These are phyloP conservation scores for Pistacia atlantica DNA, from an alignment of 345 rosid genomes.

Conservation along the genomic window DNA sequence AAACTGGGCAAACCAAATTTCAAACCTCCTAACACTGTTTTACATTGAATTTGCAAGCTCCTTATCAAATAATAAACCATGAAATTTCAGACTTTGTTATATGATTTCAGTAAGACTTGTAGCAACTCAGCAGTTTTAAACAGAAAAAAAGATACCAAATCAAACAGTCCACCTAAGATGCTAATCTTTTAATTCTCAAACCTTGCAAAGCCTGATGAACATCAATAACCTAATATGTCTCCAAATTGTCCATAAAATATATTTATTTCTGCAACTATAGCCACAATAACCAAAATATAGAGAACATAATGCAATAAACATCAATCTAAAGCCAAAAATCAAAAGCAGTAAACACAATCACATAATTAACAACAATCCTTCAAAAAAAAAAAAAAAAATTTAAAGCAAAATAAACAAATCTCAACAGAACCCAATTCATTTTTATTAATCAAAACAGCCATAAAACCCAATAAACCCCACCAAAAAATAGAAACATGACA, in stretches of 20 bases:
- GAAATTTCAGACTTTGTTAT: background rate
- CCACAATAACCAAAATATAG: background rate
- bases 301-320: slow-evolving; percentile 1
- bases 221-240: background rate
- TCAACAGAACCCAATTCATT: background rate
- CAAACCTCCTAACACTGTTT: background rate
- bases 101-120: background rate
- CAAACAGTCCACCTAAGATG: background rate
- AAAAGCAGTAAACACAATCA: background rate
- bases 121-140: background rate
- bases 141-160: background rate
- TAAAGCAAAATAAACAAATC: background rate
- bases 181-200: background rate
- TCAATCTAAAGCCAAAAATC: background rate
- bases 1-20: background rate
- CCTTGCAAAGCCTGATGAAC: background rate
- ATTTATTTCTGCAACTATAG: slow-evolving; percentile 1
- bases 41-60: background rate
- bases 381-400: background rate
- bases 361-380: background rate
- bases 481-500: background rate
- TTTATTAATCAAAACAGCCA: background rate
- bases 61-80: background rate
- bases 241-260: background rate
- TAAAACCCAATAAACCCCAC: background rate